Conservation (phyloP, 2,329 filamentous ascomycete genomes). For the Talaromyces sp. region DNA sequence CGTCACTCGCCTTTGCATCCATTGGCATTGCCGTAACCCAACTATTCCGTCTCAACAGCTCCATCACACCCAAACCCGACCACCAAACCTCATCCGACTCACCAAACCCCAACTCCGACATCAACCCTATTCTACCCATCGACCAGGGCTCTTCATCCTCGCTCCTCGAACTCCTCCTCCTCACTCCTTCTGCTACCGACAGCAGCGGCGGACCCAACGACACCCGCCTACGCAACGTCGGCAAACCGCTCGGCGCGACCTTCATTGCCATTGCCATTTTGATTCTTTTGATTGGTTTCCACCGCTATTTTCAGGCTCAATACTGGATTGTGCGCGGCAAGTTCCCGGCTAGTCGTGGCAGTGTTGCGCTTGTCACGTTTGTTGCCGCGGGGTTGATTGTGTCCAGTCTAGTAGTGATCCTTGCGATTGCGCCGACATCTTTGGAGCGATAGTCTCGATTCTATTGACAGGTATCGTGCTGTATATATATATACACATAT, state of each 20-base stretch:
- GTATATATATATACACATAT: not conserved
- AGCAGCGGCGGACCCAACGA: constrained; percentile 3
- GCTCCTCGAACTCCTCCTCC: constrained; percentile 11
- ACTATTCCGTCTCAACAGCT: constrained; percentile 60
- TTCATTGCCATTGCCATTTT: constrained; percentile 60
- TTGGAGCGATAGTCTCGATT: constrained; percentile 21
- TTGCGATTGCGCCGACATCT: constrained; percentile 48
- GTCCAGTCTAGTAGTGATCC: constrained; percentile 55
- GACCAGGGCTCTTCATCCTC: not conserved
- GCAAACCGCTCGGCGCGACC: constrained; percentile 60
- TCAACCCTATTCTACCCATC: not conserved
- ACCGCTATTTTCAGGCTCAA: constrained; percentile 63
- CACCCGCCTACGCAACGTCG: constrained; percentile 45
- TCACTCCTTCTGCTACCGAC: not conserved
- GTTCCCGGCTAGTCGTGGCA: constrained; percentile 61
- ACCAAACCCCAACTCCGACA: not conserved
- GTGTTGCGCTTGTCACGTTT: constrained; percentile 54
- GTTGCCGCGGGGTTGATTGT: constrained; percentile 56
- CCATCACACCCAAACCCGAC: constrained; percentile 16
- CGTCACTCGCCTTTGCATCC: constrained; percentile 60
- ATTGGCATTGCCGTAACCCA: constrained; percentile 65
- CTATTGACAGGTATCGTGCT: not conserved
- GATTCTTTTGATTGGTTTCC: constrained; percentile 59
- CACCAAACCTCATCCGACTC: not conserved
- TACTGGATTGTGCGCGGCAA: constrained; percentile 64